These are phyloP conservation scores for Yarrowia porcina DNA, from an alignment of 805 yeast genomes.

Conservation along the genomic window DNA sequence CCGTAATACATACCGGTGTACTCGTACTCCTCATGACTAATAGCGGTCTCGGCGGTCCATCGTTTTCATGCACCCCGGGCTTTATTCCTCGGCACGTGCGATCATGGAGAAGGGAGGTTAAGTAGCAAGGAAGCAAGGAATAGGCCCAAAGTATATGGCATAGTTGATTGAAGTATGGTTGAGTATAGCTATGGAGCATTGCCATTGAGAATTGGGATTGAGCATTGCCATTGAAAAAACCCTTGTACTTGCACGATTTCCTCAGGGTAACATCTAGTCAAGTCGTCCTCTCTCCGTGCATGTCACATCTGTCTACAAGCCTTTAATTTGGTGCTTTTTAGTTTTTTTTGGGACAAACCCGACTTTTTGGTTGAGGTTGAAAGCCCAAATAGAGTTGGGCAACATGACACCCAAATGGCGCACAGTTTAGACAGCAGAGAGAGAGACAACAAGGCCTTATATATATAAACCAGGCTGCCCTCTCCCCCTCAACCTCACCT, in stretches of 20 bases:
- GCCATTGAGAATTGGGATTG: no score
- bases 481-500: background rate
- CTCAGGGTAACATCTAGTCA: no score
- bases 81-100: slow-evolving; percentile 20
- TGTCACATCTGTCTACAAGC: background rate
- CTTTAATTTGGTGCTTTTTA: background rate
- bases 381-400: background rate
- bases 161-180: no score
- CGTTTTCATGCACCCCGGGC: background rate
- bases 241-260: no score
- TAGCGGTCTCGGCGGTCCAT: slow-evolving; percentile 4
- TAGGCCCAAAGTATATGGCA: background rate
- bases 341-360: background rate
- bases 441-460: background rate
- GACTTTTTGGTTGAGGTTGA: slow-evolving; percentile 2
- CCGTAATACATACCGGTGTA: no score
- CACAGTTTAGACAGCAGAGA: no score
- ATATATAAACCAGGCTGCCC: background rate
- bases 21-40: background rate
- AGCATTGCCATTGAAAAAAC: no score
- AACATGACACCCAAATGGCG: background rate
- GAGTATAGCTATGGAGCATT: no score
- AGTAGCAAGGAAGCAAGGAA: background rate
- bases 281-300: no score
- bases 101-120: background rate